phyloP scores from a whole-genome alignment of 2,329 filamentous ascomycete species.

The Ambrosiella beaveri region DNA sequence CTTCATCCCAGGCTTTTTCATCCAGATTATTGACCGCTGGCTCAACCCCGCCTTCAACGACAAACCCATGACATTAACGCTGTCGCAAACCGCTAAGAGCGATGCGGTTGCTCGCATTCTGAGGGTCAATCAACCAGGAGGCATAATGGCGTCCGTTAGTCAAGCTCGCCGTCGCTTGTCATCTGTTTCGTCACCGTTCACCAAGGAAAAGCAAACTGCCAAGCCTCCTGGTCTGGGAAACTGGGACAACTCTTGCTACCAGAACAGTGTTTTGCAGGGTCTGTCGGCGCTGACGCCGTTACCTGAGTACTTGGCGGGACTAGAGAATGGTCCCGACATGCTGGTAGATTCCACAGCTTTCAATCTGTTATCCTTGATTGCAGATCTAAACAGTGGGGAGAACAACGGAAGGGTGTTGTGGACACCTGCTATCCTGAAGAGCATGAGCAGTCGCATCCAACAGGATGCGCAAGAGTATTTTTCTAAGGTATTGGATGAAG shows the following conservation, averaged over 20 bases:
- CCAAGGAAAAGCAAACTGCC: neutral
- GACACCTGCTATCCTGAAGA: conserved; percentile 68
- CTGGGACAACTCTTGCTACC: conserved; percentile 90
- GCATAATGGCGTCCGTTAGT: conserved; percentile 8
- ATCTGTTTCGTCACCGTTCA: conserved; percentile 5
- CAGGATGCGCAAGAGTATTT: conserved; percentile 98
- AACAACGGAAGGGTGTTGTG: conserved; percentile 65
- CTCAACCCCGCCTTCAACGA: conserved; percentile 7
- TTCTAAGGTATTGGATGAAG: conserved; percentile 68
- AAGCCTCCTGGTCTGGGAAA: conserved; percentile 62
- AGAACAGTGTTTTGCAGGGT: conserved; percentile 85
- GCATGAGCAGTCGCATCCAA: conserved; percentile 87
- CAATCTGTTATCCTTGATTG: conserved; percentile 46
- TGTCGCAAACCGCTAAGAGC: conserved; percentile 9
- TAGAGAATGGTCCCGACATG: conserved; percentile 18
- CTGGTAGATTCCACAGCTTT: conserved; percentile 18
- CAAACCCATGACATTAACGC: conserved; percentile 9
- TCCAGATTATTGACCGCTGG: conserved; percentile 9
- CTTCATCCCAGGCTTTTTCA: conserved; percentile 4
- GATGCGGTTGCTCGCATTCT: conserved; percentile 10
- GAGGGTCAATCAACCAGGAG: conserved; percentile 6
- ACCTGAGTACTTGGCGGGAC: conserved; percentile 42
- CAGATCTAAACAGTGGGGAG: conserved; percentile 47
- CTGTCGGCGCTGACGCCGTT: conserved; percentile 60
- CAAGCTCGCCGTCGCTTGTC: conserved; percentile 8